Percentiles rank a stretch among this genome's conserved stretches.
Conservation (phyloP, 768 basidiomycete genomes). For the Tricholoma saponaceum region DNA sequence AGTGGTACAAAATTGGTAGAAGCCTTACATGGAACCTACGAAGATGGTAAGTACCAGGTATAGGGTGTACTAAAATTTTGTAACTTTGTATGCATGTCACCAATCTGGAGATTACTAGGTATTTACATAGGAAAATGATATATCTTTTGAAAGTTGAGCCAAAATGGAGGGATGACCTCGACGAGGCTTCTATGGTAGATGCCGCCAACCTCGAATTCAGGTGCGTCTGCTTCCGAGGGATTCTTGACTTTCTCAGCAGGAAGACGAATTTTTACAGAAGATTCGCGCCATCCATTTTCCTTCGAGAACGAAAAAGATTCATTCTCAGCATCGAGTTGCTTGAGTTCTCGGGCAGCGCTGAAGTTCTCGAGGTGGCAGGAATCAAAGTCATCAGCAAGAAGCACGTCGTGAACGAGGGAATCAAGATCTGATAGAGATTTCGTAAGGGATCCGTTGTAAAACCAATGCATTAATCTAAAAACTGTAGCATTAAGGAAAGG, state of each 20-base stretch:
- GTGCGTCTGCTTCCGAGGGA: not conserved
- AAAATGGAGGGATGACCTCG: constrained; percentile 6
- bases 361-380: not conserved
- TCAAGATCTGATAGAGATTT: constrained; percentile 1
- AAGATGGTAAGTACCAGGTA: no score
- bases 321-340: not conserved
- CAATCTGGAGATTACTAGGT: no score
- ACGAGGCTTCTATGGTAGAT: constrained; percentile 6
- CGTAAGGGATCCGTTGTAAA: not conserved
- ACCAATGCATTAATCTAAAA: not conserved
- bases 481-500: constrained; percentile 2
- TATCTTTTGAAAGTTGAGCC: not conserved
- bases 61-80: not conserved
- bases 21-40: no score
- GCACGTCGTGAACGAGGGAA: not conserved
- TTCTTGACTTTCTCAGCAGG: constrained; percentile 1
- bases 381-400: not conserved
- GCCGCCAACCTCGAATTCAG: not conserved
- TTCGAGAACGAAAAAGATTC: not conserved
- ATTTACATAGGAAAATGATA: not conserved
- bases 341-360: not conserved
- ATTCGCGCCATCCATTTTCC: not conserved
- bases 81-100: not conserved
- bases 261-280: not conserved
- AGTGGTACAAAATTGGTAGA: no score